Base-by-base conservation (phyloP, 108 stramenopile genomes). In the Cyclotella cryptica region DNA sequence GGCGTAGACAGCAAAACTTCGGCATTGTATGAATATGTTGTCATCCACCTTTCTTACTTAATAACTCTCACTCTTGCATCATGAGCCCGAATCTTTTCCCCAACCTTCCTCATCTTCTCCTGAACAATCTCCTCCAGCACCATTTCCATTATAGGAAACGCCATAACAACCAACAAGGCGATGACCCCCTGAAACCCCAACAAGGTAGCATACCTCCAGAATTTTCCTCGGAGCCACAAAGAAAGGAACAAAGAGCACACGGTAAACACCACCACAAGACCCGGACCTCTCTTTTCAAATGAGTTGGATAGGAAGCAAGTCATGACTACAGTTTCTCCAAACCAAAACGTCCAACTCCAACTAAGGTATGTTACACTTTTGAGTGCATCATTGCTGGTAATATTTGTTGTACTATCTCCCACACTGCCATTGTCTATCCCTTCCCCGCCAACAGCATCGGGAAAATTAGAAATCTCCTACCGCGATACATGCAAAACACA, bases 101-200 rank as follows among this genome's bases (percentile, higher is more conserved):
- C 94, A 55, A 95, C 90, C 72, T 89, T 91, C 62, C 83, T 80
- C 71, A 92, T 78, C 71, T 95, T 95, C n/a, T 95, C 94, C 42
- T 92, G 87, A 59, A 95, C 73, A 62, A 95, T 86, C 22, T 89
- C 81, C 55, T 95, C 94, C 69, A 95, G 67, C 61, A 95, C 81
- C 88, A 95, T 91, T 71, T 95, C 94, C 86, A 95, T 90, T 17
- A 95, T 65, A 13, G 94, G 94, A 70, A 95, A 95, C n/a, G 88
- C 86, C 71, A 95, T 46, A 47, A 88, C 89, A 15, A 87, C 85
- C 61, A 92, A 79, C 30, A 95, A 55, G 12, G 89, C 92, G 57
- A 91, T 45, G 11, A 89, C 81, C 17, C 74, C 66, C 69, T 95
- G 89, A 63, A 95, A 74, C 15, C 62, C 84, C 17, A 93, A 7